These are phyloP conservation scores for Lichtheimia hyalospora DNA, from an alignment of 371 early-diverging fungal species.

Conservation along the genomic window DNA sequence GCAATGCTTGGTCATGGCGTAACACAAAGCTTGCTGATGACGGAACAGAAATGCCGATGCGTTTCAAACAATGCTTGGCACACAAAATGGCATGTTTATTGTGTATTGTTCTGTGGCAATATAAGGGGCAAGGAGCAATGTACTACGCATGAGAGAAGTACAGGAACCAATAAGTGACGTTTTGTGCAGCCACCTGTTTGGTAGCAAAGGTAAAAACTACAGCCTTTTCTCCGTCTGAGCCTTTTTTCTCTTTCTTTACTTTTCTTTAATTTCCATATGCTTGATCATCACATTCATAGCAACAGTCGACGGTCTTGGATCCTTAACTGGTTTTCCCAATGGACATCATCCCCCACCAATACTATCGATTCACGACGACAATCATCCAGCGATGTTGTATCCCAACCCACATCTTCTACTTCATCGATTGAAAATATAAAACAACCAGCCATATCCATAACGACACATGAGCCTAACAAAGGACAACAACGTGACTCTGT, in stretches of 20 bases:
- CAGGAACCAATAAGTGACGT: not conserved
- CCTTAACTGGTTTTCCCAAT: not conserved
- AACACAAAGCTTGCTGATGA: no score
- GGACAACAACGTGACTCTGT: constrained; percentile 1
- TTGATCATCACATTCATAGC: not conserved
- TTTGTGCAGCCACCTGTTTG: not conserved
- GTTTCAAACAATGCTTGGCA: no score
- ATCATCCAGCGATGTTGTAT: not conserved
- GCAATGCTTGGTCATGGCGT: no score
- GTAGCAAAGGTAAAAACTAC: no score
- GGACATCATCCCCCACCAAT: not conserved
- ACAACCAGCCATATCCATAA: no score
- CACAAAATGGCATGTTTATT: no score
- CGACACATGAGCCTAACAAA: not conserved
- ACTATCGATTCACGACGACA: not conserved
- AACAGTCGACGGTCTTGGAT: not conserved
- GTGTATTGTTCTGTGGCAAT: no score
- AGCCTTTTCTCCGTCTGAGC: not conserved
- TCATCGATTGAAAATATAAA: no score
- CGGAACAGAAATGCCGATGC: no score
- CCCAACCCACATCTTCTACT: no score
- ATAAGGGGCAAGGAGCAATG: no score
- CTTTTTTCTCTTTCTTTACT: not conserved
- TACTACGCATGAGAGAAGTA: no score
- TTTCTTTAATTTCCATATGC: not conserved